Evolutionary conservation across 306 rosid species (phyloP).

Genomic region (Biancaea sappan): DNA sequence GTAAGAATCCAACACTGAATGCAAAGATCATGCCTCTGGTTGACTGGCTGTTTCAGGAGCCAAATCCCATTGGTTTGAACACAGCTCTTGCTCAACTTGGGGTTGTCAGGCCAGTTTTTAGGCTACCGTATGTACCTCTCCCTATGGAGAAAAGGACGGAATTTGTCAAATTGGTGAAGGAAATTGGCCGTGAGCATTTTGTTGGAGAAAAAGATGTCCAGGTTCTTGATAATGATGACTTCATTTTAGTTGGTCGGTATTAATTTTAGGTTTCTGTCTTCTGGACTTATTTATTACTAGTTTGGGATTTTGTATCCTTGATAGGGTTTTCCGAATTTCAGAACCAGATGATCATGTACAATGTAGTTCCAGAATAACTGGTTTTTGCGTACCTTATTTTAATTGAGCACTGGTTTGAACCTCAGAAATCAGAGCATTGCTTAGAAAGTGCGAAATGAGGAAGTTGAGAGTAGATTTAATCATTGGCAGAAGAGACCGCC

Average conservation of each 20-base stretch:
- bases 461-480: conserved; percentile 7
- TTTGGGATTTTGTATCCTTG: conserved; percentile 23
- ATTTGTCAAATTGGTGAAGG: conserved; percentile 72
- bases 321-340: conserved; percentile 8
- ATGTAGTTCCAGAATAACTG: neutral
- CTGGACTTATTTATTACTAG: neutral
- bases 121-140: conserved; percentile 95
- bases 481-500: too few species aligned
- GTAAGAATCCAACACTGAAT: conserved; percentile 63
- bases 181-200: conserved; percentile 82
- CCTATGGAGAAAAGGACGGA: conserved; percentile 69
- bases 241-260: conserved; percentile 66
- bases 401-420: neutral
- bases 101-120: conserved; percentile 85
- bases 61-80: conserved; percentile 88
- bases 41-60: conserved; percentile 86
- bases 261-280: conserved; percentile 32
- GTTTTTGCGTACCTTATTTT: neutral
- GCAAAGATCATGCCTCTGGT: conserved; percentile 74
- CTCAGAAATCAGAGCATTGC: neutral
- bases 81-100: conserved; percentile 98
- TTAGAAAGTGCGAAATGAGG: conserved; percentile 14
- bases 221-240: conserved; percentile 74
- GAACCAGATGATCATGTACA: conserved; percentile 27
- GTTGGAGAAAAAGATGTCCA: conserved; percentile 70